Base-by-base conservation (phyloP, 805 yeast genomes). In the Clavispora santaluciae region DNA sequence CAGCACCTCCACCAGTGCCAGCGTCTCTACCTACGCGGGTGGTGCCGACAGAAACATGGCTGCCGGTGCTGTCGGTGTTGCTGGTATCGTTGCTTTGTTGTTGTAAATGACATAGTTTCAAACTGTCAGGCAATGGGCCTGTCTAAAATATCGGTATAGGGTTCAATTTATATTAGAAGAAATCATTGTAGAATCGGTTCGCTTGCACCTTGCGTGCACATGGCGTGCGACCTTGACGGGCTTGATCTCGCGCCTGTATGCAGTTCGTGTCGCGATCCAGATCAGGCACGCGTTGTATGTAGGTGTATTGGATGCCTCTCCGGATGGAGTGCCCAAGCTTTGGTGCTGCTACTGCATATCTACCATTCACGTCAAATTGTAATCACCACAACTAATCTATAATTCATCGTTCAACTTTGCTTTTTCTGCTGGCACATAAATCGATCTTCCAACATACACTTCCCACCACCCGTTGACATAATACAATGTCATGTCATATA, bases 381-480 rank as follows among this genome's bases (percentile, higher is more conserved):
- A 6, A 28, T 28, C 16, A 28, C 31, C 20, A 16, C 23, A 4
- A 5, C 9, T 6, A 17, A 18, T 42, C 45, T 40, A 50, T 40
- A 50, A 51, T 37, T 50, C 54, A 33, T 50, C 54, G 17, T 41
- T 35, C 10, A 39, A 24, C 13, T 20, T 30, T 15, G 42, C 37
- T 33, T 44, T 36, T 28, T 36, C 33, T 30, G 43, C 18, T 4
- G 54, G 54, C 17, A 50, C 53, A 29, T 51, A 51, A 17, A 47
- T 39, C 6, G 51, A 40, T 33, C 72, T 73, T n/a, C 95, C 95
- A 41, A 87, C 72, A 56, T 87, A 85, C 26, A 58, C 59, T 54
- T 83, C 81, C 96, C 96, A 91, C 59, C 76, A 71, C 29, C 70
- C 65, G 43, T 73, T 74, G 26, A 76, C 35, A 45, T 79, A 68